Percentiles rank a stretch among this genome's conserved stretches.
Conservation (phyloP, 1,284 basidiomycete species). For the Sporisorium iseilematis-ciliati region DNA sequence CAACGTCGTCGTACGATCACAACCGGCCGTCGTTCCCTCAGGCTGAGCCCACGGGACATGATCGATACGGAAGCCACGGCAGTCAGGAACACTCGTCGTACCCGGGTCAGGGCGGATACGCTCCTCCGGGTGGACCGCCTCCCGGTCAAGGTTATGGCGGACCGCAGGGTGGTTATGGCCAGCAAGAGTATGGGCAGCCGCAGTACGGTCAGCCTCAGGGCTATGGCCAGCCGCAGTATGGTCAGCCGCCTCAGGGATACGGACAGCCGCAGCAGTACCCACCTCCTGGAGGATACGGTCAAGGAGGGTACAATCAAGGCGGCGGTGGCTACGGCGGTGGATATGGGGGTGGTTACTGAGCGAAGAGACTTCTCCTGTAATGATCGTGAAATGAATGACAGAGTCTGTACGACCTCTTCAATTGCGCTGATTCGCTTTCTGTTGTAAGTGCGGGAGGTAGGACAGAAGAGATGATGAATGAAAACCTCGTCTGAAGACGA, state of each 20-base stretch:
- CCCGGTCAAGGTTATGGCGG: slow-evolving; percentile 30
- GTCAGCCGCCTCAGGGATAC: slow-evolving; percentile 11
- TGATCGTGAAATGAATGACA: not conserved
- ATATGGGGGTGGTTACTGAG: slow-evolving; percentile 46
- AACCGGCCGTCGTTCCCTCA: slow-evolving; percentile 41
- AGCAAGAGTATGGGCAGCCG: slow-evolving; percentile 22
- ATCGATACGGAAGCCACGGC: slow-evolving; percentile 17
- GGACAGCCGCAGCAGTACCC: slow-evolving; percentile 29
- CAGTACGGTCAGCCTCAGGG: slow-evolving; percentile 21
- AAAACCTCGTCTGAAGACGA: too few species aligned
- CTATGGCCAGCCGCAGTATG: slow-evolving; percentile 11
- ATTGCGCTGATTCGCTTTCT: too few species aligned
- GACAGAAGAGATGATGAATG: too few species aligned
- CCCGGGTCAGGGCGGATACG: slow-evolving; percentile 18
- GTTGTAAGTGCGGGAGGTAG: too few species aligned
- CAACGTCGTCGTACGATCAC: slow-evolving; percentile 21
- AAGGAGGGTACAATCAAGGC: slow-evolving; percentile 8
- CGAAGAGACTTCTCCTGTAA: too few species aligned
- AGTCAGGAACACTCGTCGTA: slow-evolving; percentile 14
- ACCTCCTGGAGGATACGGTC: slow-evolving; percentile 27
- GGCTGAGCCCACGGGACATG: slow-evolving; percentile 40
- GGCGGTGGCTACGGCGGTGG: slow-evolving; percentile 29
- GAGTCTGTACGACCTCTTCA: too few species aligned
- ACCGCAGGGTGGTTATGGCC: slow-evolving; percentile 24
- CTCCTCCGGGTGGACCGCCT: slow-evolving; percentile 22